phyloP scores from a whole-genome alignment of 345 rosid genomes.

The Murraya paniculata region DNA sequence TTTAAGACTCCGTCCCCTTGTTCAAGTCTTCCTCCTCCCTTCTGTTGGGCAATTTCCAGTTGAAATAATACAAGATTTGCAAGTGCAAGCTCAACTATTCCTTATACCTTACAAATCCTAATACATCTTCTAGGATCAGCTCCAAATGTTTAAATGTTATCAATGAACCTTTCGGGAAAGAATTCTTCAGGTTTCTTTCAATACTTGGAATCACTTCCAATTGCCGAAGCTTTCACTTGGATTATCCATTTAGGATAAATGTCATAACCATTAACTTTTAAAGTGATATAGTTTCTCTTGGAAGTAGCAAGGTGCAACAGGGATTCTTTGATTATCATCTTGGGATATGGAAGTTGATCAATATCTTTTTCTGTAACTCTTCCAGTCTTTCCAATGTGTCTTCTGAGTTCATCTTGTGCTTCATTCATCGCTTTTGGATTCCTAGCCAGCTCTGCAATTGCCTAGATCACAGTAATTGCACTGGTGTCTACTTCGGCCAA shows the following conservation, averaged over 20 bases:
- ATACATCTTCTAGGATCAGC: conserved; percentile 38
- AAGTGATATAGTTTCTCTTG: conserved; percentile 46
- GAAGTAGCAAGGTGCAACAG: conserved; percentile 45
- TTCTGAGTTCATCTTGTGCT: conserved; percentile 21
- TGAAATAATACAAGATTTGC: conserved; percentile 37
- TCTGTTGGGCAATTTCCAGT: conserved; percentile 40
- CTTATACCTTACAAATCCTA: conserved; percentile 23
- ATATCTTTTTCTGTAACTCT: conserved; percentile 30
- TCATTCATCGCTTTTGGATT: conserved; percentile 38
- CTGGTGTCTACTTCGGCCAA: conserved; percentile 32
- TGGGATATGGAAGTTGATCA: conserved; percentile 34
- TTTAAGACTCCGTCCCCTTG: conserved; percentile 30
- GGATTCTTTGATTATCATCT: conserved; percentile 46
- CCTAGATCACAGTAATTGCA: conserved; percentile 29
- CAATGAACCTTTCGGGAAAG: conserved; percentile 40
- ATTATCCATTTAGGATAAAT: conserved; percentile 32
- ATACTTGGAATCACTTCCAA: conserved; percentile 36
- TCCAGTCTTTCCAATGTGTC: conserved; percentile 21
- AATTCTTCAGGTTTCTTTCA: conserved; percentile 47
- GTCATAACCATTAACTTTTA: conserved; percentile 30
- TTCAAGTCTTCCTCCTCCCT: conserved; percentile 27
- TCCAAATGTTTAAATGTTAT: conserved; percentile 35
- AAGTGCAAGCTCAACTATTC: conserved; percentile 29
- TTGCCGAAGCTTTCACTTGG: conserved; percentile 40
- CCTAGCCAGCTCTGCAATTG: conserved; percentile 43